Evolutionary conservation across 257 asterid genomes (phyloP).

Genomic region (Osmanthus fragrans): DNA sequence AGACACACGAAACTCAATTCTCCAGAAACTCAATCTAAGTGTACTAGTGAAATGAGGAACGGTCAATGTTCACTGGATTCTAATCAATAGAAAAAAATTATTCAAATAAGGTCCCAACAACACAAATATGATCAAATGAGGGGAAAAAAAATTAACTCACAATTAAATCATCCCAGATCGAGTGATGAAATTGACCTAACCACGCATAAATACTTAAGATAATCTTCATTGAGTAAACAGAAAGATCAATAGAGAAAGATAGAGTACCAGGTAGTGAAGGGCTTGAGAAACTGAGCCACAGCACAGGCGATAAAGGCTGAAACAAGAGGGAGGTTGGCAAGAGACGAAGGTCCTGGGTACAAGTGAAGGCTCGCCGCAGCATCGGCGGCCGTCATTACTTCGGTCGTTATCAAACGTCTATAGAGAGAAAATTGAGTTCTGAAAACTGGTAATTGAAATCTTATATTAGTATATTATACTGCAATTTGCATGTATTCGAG

Average conservation of each 20-base stretch:
- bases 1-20: background rate
- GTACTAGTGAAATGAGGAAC: background rate
- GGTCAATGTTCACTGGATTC: background rate
- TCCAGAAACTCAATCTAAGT: background rate
- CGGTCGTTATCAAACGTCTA: conserved; percentile 37
- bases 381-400: conserved; percentile 65
- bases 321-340: conserved; percentile 62
- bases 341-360: conserved; percentile 43
- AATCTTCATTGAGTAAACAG: background rate
- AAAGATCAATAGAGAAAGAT: conserved; percentile 4
- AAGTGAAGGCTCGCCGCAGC: conserved; percentile 69
- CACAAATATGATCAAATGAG: background rate
- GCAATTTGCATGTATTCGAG: background rate
- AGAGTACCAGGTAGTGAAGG: conserved; percentile 78
- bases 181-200: background rate
- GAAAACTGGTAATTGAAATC: background rate
- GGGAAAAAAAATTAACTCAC: background rate
- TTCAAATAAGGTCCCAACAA: background rate
- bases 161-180: background rate
- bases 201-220: background rate
- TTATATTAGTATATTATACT: background rate
- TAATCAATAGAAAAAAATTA: background rate
- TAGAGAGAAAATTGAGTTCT: background rate
- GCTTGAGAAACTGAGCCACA: conserved; percentile 90
- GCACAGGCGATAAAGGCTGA: conserved; percentile 88